Percentiles rank a stretch among this genome's conserved stretches.
Conservation (phyloP, 495 filamentous ascomycete genomes). For the Eremomyces bilateralis region DNA sequence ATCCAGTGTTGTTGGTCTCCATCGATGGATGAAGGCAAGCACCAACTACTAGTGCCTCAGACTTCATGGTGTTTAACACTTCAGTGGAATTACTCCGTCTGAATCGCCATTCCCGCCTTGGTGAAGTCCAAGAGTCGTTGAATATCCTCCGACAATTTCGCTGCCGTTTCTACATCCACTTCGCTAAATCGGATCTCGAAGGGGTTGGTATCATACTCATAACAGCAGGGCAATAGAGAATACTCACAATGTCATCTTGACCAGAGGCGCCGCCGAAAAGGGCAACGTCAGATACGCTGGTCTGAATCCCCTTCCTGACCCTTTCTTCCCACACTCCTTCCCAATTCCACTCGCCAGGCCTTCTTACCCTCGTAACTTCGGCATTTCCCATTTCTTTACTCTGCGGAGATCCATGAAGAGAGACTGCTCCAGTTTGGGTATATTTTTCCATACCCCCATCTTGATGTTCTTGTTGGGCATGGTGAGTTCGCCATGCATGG, state of each 20-base stretch:
- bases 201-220: too few relatives aligned
- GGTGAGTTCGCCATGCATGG: conserved; percentile 69
- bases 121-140: too few relatives aligned
- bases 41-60: too few relatives aligned
- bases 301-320: conserved; percentile 51
- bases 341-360: conserved; percentile 82
- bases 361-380: conserved; percentile 20
- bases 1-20: too few relatives aligned
- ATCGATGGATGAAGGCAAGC: too few relatives aligned
- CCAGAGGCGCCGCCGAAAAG: conserved; percentile 42
- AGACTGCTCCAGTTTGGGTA: neutral
- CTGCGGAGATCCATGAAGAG: neutral
- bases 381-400: neutral
- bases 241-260: conserved; percentile 46
- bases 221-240: too few relatives aligned
- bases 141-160: too few relatives aligned
- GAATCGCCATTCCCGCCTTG: too few relatives aligned
- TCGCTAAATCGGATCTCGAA: too few relatives aligned
- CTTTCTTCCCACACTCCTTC: conserved; percentile 83
- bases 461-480: conserved; percentile 8
- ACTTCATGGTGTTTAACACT: too few relatives aligned
- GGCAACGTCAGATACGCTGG: conserved; percentile 53
- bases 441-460: neutral
- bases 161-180: too few relatives aligned
- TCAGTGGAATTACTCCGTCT: too few relatives aligned